Conservation (phyloP, 495 filamentous ascomycete species). For the Podospora appendiculata region DNA sequence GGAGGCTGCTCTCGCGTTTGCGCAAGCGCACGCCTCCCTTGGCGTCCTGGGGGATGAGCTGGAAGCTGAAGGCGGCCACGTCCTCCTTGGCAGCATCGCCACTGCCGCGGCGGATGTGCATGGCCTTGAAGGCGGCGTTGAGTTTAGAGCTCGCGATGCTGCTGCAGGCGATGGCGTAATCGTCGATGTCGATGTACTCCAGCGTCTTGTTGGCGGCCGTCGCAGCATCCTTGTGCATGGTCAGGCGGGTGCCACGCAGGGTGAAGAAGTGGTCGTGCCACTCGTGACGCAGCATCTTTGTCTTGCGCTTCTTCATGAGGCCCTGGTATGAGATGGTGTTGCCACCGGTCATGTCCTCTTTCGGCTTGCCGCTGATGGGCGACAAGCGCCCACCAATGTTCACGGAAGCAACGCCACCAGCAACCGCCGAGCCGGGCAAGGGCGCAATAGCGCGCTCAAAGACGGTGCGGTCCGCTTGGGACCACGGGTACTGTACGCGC, state of each 20-base stretch:
- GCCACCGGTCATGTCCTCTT: constrained; percentile 28
- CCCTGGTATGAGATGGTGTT: constrained; percentile 60
- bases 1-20: constrained; percentile 33
- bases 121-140: constrained; percentile 79
- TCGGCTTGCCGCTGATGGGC: constrained; percentile 16
- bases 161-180: constrained; percentile 90
- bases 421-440: constrained; percentile 13
- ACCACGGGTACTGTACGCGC: constrained; percentile 42
- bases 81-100: constrained; percentile 36
- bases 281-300: constrained; percentile 80
- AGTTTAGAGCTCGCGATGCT: constrained; percentile 68
- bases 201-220: constrained; percentile 50
- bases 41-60: constrained; percentile 69
- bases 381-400: constrained; percentile 46
- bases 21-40: constrained; percentile 39
- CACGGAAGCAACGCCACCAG: constrained; percentile 11
- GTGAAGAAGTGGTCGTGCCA: constrained; percentile 89
- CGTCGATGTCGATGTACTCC: constrained; percentile 87
- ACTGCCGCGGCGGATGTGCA: constrained; percentile 56
- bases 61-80: constrained; percentile 76
- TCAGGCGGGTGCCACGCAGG: constrained; percentile 73
- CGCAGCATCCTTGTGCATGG: constrained; percentile 66
- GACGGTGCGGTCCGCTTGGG: constrained; percentile 27
- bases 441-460: constrained; percentile 31
- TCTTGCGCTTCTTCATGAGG: constrained; percentile 93